These are phyloP conservation scores for Cercophora newfieldiana DNA, from an alignment of 495 filamentous ascomycete species.

Conservation along the genomic window DNA sequence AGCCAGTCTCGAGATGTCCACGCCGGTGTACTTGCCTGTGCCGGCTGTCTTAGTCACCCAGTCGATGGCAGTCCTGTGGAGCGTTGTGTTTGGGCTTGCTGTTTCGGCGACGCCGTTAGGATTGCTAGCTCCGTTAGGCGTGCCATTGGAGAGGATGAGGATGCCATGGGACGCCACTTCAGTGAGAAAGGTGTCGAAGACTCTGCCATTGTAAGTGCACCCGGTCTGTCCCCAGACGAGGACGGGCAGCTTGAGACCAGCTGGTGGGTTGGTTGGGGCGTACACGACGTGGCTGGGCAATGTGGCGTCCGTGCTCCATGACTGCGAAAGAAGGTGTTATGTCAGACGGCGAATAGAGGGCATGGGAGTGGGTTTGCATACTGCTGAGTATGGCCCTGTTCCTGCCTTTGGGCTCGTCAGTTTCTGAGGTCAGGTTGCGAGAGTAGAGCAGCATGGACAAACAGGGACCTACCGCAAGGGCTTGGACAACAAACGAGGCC, in stretches of 20 bases:
- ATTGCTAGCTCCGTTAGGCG: slow-evolving; percentile 2
- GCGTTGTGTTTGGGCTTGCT: neutral
- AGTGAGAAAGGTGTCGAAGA: neutral
- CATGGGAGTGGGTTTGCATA: neutral
- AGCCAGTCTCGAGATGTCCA: slow-evolving; percentile 10
- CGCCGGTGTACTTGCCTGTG: slow-evolving; percentile 3
- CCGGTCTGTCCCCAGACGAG: slow-evolving; percentile 8
- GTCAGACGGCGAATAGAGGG: neutral
- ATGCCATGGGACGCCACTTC: slow-evolving; percentile 9
- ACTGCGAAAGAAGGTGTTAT: neutral
- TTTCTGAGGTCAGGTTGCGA: too few relatives aligned
- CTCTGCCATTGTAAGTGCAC: slow-evolving; percentile 5
- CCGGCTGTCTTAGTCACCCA: slow-evolving; percentile 10
- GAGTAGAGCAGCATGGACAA: too few relatives aligned
- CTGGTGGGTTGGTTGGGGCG: slow-evolving; percentile 8
- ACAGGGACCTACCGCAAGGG: neutral
- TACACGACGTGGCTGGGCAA: slow-evolving; percentile 9
- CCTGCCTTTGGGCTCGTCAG: neutral
- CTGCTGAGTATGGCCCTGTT: neutral
- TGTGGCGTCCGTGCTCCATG: neutral
- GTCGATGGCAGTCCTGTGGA: slow-evolving; percentile 6
- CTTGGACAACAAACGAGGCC: neutral
- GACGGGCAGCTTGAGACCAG: slow-evolving; percentile 11
- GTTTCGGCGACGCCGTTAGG: slow-evolving; percentile 14
- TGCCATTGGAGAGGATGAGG: slow-evolving; percentile 13